These are phyloP conservation scores for Phytomonas francai DNA, from an alignment of 208 protist genomes.

Conservation along the genomic window DNA sequence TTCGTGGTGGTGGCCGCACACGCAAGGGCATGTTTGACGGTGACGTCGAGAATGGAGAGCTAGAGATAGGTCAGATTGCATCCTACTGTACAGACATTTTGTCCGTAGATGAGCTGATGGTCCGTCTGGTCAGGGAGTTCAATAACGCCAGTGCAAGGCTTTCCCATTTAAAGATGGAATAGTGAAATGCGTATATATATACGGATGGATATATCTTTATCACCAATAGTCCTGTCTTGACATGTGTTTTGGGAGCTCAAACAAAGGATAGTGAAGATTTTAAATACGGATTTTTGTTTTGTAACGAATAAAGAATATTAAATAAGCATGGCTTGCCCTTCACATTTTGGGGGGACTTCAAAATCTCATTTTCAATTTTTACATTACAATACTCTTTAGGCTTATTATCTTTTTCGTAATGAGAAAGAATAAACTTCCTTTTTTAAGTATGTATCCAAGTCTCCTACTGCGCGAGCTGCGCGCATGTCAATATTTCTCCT, in stretches of 20 bases:
- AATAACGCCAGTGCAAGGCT: slow-evolving; percentile 20
- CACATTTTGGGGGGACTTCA: not conserved
- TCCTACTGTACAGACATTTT: slow-evolving; percentile 32
- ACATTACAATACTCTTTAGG: slow-evolving; percentile 1
- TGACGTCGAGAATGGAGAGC: slow-evolving; percentile 44
- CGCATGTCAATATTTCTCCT: not conserved
- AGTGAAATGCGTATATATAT: not conserved
- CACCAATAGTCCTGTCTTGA: not conserved
- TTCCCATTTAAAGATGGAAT: slow-evolving; percentile 18
- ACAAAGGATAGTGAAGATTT: not conserved
- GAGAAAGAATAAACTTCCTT: not conserved
- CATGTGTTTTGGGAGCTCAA: slow-evolving; percentile 2
- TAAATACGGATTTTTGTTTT: not conserved
- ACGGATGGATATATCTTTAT: not conserved
- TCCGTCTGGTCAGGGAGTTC: slow-evolving; percentile 46
- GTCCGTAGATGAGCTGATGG: slow-evolving; percentile 28
- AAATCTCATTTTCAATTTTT: slow-evolving; percentile 8
- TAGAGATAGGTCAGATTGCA: slow-evolving; percentile 61
- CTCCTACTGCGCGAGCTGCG: not conserved
- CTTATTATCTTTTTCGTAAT: slow-evolving; percentile 6
- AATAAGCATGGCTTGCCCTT: not conserved
- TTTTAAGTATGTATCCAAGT: not conserved
- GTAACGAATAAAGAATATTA: not conserved
- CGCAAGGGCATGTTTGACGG: slow-evolving; percentile 50
- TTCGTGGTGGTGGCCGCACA: slow-evolving; percentile 35